phyloP scores from a whole-genome alignment of 2,329 filamentous ascomycete species.

The Talaromyces pinophilus region DNA sequence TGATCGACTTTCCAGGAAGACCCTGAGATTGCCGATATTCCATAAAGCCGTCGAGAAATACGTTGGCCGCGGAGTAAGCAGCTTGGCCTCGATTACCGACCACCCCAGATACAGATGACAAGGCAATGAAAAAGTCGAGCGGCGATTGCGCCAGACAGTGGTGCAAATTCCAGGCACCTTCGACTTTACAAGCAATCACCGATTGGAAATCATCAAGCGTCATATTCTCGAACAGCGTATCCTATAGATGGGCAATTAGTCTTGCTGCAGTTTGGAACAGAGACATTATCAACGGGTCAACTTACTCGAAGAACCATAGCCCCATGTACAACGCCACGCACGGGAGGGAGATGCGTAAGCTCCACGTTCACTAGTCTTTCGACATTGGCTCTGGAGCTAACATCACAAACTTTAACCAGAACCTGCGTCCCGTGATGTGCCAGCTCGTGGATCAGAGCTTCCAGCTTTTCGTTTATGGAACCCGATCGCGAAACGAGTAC shows the following conservation, averaged over 20 bases:
- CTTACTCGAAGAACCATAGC: conserved; percentile 47
- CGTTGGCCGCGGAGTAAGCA: conserved; percentile 18
- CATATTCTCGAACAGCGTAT: conserved; percentile 38
- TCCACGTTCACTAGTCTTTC: conserved; percentile 28
- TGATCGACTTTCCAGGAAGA: conserved; percentile 18
- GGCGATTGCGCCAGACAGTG: conserved; percentile 26
- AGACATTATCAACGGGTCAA: background rate
- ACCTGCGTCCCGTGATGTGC: conserved; percentile 26
- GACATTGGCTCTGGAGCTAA: conserved; percentile 36
- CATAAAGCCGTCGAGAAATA: conserved; percentile 42
- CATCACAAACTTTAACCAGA: conserved; percentile 37
- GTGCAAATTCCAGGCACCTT: conserved; percentile 35
- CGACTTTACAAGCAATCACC: conserved; percentile 23
- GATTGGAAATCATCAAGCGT: conserved; percentile 31
- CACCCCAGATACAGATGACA: conserved; percentile 18
- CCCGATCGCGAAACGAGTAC: conserved; percentile 56
- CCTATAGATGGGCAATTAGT: conserved; percentile 24
- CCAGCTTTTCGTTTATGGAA: conserved; percentile 27
- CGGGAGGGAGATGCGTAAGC: conserved; percentile 33
- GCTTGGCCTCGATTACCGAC: conserved; percentile 22
- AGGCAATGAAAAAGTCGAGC: conserved; percentile 18
- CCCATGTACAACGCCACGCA: conserved; percentile 49
- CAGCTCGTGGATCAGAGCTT: conserved; percentile 26
- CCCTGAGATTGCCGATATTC: conserved; percentile 30
- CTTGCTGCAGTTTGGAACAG: no score